A percentile compares a stretch with the other conserved stretches of the same genome.
These are phyloP conservation scores for Chaetomiaceae sp. DNA, from an alignment of 2,329 filamentous ascomycete species.

Conservation along the genomic window DNA sequence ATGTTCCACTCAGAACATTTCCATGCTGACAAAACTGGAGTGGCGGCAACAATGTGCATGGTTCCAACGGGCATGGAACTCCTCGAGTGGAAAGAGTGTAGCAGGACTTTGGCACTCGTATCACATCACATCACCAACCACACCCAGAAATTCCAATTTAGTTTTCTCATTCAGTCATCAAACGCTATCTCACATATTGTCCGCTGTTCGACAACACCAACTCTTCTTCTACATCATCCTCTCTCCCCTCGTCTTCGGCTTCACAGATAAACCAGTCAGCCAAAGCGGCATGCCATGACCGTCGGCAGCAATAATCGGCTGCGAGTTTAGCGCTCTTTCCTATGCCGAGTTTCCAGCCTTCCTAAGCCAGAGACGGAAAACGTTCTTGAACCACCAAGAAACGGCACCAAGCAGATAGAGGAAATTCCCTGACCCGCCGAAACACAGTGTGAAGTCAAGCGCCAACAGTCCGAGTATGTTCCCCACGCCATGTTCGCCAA, in stretches of 20 bases:
- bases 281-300: background rate
- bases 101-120: too few species aligned
- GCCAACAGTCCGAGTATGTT: background rate
- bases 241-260: background rate
- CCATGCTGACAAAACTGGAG: background rate
- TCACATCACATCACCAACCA: background rate
- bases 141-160: conserved; percentile 13
- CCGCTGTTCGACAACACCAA: background rate
- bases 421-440: background rate
- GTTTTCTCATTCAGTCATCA: conserved; percentile 21
- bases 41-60: background rate
- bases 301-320: background rate
- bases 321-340: background rate
- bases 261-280: background rate
- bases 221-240: background rate
- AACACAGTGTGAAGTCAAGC: conserved; percentile 1
- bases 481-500: conserved; percentile 9
- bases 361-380: background rate
- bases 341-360: background rate
- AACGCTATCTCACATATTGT: conserved; percentile 7
- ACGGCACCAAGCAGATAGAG: background rate
- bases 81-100: too few species aligned
- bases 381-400: conserved; percentile 19
- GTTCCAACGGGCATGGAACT: too few species aligned
- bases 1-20: background rate